phyloP scores from a whole-genome alignment of 2,329 filamentous ascomycete species.

The Cadophora luteo-olivacea region DNA sequence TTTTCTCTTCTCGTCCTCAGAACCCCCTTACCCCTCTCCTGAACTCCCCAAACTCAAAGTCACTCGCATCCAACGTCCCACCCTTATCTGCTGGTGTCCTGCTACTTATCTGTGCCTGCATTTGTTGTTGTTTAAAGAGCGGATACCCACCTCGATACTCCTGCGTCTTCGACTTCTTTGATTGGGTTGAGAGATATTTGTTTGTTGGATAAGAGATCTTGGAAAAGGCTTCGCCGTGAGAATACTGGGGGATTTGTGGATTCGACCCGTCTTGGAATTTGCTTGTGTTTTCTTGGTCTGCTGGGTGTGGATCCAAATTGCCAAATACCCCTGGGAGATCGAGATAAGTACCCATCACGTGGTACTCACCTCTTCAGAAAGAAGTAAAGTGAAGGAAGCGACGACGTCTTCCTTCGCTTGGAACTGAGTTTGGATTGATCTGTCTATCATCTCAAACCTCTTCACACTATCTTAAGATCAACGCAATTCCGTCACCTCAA shows the following conservation, averaged over 20 bases:
- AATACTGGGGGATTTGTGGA: conserved; percentile 11
- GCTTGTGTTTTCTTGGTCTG: not conserved
- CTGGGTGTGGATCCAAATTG: not conserved
- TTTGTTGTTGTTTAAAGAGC: not conserved
- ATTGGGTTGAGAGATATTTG: not conserved
- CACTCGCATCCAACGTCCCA: not conserved
- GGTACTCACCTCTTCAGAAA: not conserved
- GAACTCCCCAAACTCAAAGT: not conserved
- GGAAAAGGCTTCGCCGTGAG: conserved; percentile 1
- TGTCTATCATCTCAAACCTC: not conserved
- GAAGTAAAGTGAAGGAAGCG: not conserved
- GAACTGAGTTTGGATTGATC: not conserved
- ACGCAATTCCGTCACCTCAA: not conserved
- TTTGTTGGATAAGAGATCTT: not conserved
- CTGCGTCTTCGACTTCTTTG: not conserved
- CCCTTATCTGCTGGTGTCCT: not conserved
- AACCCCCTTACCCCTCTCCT: not conserved
- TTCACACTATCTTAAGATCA: not conserved
- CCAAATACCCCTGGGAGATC: too few relatives aligned
- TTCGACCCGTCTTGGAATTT: conserved; percentile 11
- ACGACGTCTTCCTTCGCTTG: not conserved
- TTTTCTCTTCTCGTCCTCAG: conserved; percentile 3
- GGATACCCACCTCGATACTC: not conserved
- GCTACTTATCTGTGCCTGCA: not conserved
- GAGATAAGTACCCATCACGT: not conserved